Evolutionary conservation across 2,329 filamentous ascomycete species (phyloP), one percentile per base, ranked within the genome.

Genomic region (Setomelanomma holmii): DNA sequence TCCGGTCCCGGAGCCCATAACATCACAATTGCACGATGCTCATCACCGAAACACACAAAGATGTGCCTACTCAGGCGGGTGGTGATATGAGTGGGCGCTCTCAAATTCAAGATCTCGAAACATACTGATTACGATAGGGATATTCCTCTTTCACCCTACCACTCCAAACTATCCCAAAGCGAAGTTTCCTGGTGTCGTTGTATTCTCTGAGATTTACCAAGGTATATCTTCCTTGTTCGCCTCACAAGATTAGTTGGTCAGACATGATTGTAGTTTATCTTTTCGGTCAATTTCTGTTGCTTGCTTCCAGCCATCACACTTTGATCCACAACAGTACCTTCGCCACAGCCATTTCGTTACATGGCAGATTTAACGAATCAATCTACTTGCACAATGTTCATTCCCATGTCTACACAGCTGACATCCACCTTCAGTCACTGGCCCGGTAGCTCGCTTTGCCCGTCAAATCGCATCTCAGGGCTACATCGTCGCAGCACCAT

Each of bases 171-270:
- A 96, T 71, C 91, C 93, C 22, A 87, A 95, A 61, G 93, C 93
- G 75, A 92, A 86, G 68, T 96, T 96, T 68, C 92, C 92, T 0
- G 92, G 90, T 17, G 90, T 97, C 4, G 89, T 90, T 12, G 82
- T 97, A 50, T 97, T 96, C 73, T 93, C 89, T 64, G 93, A 97
- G 78, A 97, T 97, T 67, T 97, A 97, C 71, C 93, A 97, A 86
- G 92, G 91, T 92, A 75, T 6, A 30, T 30, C 24, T 30, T 30
- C 27, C 10, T 30, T 14, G 10, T 30, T 30, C 3, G 10, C 27
- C n/a, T n/a, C n/a, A n/a, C n/a, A n/a, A n/a, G n/a, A n/a, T n/a
- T n/a, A n/a, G n/a, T n/a, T n/a, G n/a, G n/a, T n/a, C n/a, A n/a
- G n/a, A n/a, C n/a, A n/a, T n/a, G n/a, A n/a, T n/a, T n/a, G n/a